Base-by-base conservation (phyloP, 2,329 filamentous ascomycete species). In the Cylindrodendrum hubeiense region DNA sequence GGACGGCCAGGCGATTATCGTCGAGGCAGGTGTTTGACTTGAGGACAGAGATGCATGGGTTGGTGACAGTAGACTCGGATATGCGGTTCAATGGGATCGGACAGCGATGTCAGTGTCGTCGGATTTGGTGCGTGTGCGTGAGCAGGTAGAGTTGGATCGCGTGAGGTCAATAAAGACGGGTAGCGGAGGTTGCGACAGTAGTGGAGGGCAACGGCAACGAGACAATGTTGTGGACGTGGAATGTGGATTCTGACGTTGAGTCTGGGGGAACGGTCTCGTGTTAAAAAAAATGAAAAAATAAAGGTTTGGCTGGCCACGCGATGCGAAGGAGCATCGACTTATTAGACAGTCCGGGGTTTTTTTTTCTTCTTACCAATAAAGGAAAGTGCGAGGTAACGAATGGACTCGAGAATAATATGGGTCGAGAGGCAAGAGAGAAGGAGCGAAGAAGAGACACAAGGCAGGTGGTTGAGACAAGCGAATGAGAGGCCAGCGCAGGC, bases 161-260 rank as follows among this genome's bases (percentile, higher is more conserved):
- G 47, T 21, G 47, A 33, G 28, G 47, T 19, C 39, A 46, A 34
- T n/a, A n/a, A n/a, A n/a, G n/a, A n/a, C 28, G 21, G 22, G 21
- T n/a, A 22, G 22, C 44, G 30, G 22, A 21, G 30, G 22, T 39
- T 28, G 53, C 26, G 39, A 26, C 15, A n/a, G 55, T 21, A 43
- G 24, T n/a, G 13, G 30, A 39, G 21, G 19, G 41, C 44, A 34
- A 44, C 52, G 19, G 41, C 44, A 34, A 44, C 52, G 39, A 53
- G 65, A 56, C 46, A 54, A 63, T 63, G 56, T 54, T 58, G 37
- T 58, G 33, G 46, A 65, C 46, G 47, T 55, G 66, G 72, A 69
- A 72, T 74, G 69, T 57, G 62, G 62, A 54, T 46, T 72, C 54
- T 57, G 63, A 60, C 54, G 28, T 65, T 60, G 52, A 56, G 55